Conservation (phyloP, 2,329 filamentous ascomycete species). For the Phaeosphaeriaceae sp. region DNA sequence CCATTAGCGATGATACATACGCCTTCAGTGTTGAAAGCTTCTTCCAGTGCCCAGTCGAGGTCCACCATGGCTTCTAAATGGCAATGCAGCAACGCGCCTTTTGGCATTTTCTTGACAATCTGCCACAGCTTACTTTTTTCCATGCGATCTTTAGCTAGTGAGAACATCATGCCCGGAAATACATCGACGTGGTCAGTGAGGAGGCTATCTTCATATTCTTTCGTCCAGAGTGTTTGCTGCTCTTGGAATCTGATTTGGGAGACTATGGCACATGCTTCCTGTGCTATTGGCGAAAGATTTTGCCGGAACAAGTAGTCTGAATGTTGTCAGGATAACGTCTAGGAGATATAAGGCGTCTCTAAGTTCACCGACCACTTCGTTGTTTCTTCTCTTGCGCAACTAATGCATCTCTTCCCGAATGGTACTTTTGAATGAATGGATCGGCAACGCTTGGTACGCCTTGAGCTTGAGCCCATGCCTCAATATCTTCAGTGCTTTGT, state of each 20-base stretch:
- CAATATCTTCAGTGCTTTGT: slow-evolving; percentile 33
- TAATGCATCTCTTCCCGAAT: slow-evolving; percentile 75
- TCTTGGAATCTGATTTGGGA: slow-evolving; percentile 80
- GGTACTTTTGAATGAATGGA: slow-evolving; percentile 81
- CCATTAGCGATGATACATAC: slow-evolving; percentile 71
- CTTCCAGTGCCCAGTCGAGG: slow-evolving; percentile 77
- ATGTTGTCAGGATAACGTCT: slow-evolving; percentile 30
- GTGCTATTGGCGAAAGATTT: slow-evolving; percentile 78
- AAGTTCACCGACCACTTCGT: slow-evolving; percentile 70
- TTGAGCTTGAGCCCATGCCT: slow-evolving; percentile 50
- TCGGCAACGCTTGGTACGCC: slow-evolving; percentile 60
- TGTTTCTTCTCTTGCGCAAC: slow-evolving; percentile 81
- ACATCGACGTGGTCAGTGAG: slow-evolving; percentile 69
- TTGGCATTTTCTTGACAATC: slow-evolving; percentile 85
- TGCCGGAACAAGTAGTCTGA: slow-evolving; percentile 73
- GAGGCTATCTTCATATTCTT: slow-evolving; percentile 72
- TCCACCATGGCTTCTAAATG: slow-evolving; percentile 93
- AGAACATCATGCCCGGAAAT: slow-evolving; percentile 94
- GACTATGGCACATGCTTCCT: slow-evolving; percentile 79
- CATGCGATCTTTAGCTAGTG: slow-evolving; percentile 82
- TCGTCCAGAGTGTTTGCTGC: slow-evolving; percentile 76
- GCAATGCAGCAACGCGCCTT: slow-evolving; percentile 83
- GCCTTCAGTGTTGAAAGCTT: slow-evolving; percentile 73
- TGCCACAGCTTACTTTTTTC: slow-evolving; percentile 84
- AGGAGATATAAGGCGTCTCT: neutral